Conservation (phyloP, 257 asterid genomes). For the Thymus mandschuricus region DNA sequence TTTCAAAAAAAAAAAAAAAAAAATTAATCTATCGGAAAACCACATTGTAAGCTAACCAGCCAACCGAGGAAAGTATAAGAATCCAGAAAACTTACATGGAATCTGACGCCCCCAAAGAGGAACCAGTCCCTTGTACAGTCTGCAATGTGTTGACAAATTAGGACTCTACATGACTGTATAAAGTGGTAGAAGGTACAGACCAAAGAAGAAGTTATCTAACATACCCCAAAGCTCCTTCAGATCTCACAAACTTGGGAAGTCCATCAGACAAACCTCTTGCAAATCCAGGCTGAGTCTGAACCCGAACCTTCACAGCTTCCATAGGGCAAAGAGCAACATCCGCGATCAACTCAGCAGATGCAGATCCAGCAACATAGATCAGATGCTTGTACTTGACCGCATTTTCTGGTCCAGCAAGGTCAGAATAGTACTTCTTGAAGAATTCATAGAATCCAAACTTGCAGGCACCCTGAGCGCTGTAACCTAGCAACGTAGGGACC, state of each 20-base stretch:
- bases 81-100: slow-evolving; percentile 65
- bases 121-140: slow-evolving; percentile 85
- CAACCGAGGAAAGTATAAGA: neutral
- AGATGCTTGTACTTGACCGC: slow-evolving; percentile 49
- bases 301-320: slow-evolving; percentile 62
- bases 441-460: slow-evolving; percentile 57
- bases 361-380: slow-evolving; percentile 60
- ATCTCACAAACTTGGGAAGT: slow-evolving; percentile 53
- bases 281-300: slow-evolving; percentile 63
- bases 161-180: neutral
- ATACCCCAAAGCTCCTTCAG: slow-evolving; percentile 60
- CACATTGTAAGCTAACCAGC: neutral
- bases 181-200: slow-evolving; percentile 2
- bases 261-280: slow-evolving; percentile 57
- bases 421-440: slow-evolving; percentile 53
- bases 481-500: slow-evolving; percentile 58
- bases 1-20: neutral
- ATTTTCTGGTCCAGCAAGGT: slow-evolving; percentile 56
- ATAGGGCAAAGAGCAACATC: slow-evolving; percentile 56
- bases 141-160: slow-evolving; percentile 37
- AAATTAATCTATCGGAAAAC: slow-evolving; percentile 10
- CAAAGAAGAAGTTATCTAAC: slow-evolving; percentile 11
- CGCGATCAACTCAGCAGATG: slow-evolving; percentile 61
- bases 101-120: slow-evolving; percentile 99
- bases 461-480: slow-evolving; percentile 66